These are phyloP conservation scores for Musa troglodytarum DNA, from an alignment of 176 grass and related monocot species.

Conservation along the genomic window DNA sequence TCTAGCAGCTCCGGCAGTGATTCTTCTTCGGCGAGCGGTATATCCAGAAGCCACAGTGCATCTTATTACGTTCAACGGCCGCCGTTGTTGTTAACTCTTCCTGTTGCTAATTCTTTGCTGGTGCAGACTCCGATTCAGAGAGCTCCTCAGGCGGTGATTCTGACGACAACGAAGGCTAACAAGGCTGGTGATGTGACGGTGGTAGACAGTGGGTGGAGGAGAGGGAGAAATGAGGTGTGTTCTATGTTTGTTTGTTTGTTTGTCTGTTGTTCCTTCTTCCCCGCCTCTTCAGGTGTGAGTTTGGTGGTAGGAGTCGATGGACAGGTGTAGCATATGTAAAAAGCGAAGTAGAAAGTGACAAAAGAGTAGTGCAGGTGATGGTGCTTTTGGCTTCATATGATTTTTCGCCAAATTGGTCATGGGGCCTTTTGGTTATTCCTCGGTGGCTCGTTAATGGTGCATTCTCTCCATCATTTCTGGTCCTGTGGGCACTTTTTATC, in stretches of 20 bases:
- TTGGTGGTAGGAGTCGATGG: too few relatives aligned
- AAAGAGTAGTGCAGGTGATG: too few relatives aligned
- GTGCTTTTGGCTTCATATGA: too few relatives aligned
- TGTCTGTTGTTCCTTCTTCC: neutral
- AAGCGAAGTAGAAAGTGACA: conserved; percentile 18
- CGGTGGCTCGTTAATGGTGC: too few relatives aligned
- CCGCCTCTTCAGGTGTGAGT: too few relatives aligned
- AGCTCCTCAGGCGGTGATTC: conserved; percentile 50
- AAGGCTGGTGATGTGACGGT: neutral
- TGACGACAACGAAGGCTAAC: neutral
- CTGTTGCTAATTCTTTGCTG: neutral
- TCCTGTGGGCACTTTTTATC: too few relatives aligned
- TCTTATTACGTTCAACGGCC: neutral
- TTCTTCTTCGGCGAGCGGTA: conserved; percentile 66
- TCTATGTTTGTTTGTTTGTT: neutral
- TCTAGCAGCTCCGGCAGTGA: conserved; percentile 53
- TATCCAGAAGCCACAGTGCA: neutral
- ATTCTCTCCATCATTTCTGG: too few relatives aligned
- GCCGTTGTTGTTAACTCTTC: neutral
- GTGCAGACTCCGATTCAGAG: conserved; percentile 47
- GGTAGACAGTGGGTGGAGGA: neutral
- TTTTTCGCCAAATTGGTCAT: too few relatives aligned
- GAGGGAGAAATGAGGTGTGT: neutral
- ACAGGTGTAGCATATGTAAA: conserved; percentile 25
- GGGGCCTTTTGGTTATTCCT: too few relatives aligned